A percentile compares a stretch with the other conserved stretches of the same genome.
phyloP scores from a whole-genome alignment of 208 protist species.

The Leishmania arabica region DNA sequence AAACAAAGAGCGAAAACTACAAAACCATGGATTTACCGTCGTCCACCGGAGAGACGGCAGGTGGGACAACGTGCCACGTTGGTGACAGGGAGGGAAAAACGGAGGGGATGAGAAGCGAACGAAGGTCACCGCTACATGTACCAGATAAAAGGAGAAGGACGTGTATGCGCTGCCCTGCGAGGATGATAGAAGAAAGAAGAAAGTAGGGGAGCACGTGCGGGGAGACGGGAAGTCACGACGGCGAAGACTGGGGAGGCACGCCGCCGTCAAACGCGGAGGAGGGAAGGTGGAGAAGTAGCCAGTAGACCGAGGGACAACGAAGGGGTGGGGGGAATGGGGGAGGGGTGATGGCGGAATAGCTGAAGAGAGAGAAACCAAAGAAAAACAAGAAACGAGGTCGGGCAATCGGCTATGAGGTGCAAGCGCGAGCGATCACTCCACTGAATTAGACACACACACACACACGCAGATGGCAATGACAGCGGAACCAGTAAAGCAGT shows the following conservation, averaged over 20 bases:
- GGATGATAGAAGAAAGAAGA: background rate
- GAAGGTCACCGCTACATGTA: background rate
- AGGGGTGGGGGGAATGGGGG: background rate
- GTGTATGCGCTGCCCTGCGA: background rate
- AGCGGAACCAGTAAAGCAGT: background rate
- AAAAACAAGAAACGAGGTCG: background rate
- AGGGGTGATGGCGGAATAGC: background rate
- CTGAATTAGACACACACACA: background rate
- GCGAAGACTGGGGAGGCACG: background rate
- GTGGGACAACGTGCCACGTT: background rate
- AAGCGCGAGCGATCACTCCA: background rate
- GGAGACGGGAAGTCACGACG: background rate
- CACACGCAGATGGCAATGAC: background rate
- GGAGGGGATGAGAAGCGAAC: background rate
- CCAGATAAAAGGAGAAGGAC: no score
- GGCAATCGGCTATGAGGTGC: background rate
- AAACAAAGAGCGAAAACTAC: no score
- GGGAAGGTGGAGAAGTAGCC: background rate
- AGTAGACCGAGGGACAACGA: background rate
- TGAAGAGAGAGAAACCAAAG: background rate
- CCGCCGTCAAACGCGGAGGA: background rate
- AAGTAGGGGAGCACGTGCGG: background rate
- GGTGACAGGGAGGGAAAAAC: background rate
- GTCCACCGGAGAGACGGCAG: background rate
- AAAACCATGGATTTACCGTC: no score